These are phyloP conservation scores for Ceratocystis diversiconidia DNA, from an alignment of 2,329 filamentous ascomycete species.

Conservation along the genomic window DNA sequence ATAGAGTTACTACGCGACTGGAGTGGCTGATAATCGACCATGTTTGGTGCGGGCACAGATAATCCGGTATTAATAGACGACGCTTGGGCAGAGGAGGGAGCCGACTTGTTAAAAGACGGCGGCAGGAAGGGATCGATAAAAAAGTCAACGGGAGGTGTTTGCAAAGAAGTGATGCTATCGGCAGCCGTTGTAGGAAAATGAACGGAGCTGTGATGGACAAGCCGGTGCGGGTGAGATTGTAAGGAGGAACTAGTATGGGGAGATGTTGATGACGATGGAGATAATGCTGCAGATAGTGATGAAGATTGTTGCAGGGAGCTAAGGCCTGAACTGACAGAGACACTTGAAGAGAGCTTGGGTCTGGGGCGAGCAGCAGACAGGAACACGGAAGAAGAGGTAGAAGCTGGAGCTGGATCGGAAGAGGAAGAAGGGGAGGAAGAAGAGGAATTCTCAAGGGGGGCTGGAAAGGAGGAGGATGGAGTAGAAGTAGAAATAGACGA, in stretches of 20 bases:
- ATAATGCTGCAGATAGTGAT: background rate
- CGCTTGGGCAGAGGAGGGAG: background rate
- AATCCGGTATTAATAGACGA: background rate
- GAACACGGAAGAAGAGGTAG: no score
- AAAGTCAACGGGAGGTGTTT: background rate
- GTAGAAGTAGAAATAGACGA: no score
- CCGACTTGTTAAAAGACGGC: background rate
- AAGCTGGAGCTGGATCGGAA: background rate
- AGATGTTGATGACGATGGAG: background rate
- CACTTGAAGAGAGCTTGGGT: background rate
- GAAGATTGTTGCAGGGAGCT: background rate
- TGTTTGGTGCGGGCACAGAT: background rate
- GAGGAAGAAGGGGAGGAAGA: background rate
- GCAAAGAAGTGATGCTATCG: background rate
- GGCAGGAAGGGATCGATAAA: background rate
- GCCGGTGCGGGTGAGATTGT: background rate
- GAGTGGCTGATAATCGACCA: background rate
- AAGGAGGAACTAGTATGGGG: background rate
- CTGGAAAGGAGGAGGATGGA: background rate
- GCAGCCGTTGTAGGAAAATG: background rate
- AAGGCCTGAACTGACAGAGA: background rate
- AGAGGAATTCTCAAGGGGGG: background rate
- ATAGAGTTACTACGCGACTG: background rate
- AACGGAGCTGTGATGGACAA: background rate
- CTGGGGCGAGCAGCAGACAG: background rate